phyloP scores from a whole-genome alignment of 768 basidiomycete species.

The Lactifluus pinguis region DNA sequence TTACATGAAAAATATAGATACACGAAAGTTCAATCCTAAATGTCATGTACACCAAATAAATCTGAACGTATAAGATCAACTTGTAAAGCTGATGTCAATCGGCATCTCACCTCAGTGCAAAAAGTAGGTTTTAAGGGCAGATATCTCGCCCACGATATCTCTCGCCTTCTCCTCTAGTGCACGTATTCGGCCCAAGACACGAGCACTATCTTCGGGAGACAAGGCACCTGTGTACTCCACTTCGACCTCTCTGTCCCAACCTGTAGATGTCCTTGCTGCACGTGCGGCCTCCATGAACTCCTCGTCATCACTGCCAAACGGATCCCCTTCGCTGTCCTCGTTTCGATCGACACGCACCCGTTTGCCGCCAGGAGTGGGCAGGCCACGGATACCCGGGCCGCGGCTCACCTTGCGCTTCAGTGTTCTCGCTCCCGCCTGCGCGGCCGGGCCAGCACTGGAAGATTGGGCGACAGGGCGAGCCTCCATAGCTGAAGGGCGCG shows the following conservation, averaged over 20 bases:
- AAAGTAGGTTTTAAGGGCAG: slow-evolving; percentile 16
- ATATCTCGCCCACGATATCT: slow-evolving; percentile 16
- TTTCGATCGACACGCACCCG: slow-evolving; percentile 12
- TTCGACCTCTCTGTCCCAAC: slow-evolving; percentile 8
- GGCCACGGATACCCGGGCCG: slow-evolving; percentile 2
- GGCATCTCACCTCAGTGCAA: slow-evolving; percentile 11
- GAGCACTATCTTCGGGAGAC: slow-evolving; percentile 10
- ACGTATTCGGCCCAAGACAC: slow-evolving; percentile 13
- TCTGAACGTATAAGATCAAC: background rate
- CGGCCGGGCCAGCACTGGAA: slow-evolving; percentile 2
- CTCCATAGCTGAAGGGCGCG: slow-evolving; percentile 1
- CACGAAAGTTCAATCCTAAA: slow-evolving; percentile 14
- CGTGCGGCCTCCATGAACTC: slow-evolving; percentile 17
- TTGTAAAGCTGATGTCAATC: background rate
- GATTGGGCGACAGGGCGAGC: background rate
- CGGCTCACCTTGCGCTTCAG: slow-evolving; percentile 14
- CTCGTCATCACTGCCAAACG: slow-evolving; percentile 14
- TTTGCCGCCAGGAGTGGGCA: background rate
- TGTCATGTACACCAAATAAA: slow-evolving; percentile 10
- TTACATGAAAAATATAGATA: slow-evolving; percentile 16
- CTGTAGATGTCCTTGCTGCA: slow-evolving; percentile 3
- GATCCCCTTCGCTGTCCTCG: slow-evolving; percentile 14
- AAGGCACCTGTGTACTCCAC: slow-evolving; percentile 2
- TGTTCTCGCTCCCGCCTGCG: slow-evolving; percentile 6
- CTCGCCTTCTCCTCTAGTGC: slow-evolving; percentile 15